Evolutionary conservation across 225 moss, liverwort and hornwort genomes (phyloP).

Genomic region (Straminergon stramineum): DNA sequence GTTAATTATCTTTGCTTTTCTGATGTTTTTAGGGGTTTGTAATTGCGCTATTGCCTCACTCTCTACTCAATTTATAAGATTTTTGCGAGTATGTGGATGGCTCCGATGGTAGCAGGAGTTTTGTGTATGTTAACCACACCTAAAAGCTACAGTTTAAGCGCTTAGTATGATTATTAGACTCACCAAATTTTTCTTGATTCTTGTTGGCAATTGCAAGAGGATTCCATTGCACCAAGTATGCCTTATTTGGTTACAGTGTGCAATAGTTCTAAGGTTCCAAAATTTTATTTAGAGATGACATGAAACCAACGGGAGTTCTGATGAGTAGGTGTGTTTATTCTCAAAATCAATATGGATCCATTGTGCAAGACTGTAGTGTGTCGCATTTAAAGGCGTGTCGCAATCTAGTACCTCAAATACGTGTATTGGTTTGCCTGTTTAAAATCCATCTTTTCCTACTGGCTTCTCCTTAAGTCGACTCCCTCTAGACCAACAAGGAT

Average conservation of each 20-base stretch:
- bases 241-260: neutral
- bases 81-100: neutral
- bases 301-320: neutral
- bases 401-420: neutral
- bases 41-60: neutral
- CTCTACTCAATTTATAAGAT: neutral
- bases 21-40: neutral
- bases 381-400: neutral
- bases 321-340: neutral
- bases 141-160: neutral
- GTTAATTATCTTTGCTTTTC: neutral
- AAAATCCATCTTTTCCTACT: neutral
- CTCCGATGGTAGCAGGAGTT: neutral
- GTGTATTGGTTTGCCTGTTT: neutral
- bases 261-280: neutral
- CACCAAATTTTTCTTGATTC: neutral
- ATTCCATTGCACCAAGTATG: neutral
- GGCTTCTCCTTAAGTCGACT: neutral
- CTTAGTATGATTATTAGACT: neutral
- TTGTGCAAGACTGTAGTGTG: neutral
- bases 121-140: neutral
- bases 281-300: neutral
- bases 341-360: neutral
- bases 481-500: conserved; percentile 55
- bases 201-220: neutral